A percentile compares a stretch with the other conserved stretches of the same genome.
These are phyloP conservation scores for Candida patagonica DNA, from an alignment of 805 yeast species.

Conservation along the genomic window DNA sequence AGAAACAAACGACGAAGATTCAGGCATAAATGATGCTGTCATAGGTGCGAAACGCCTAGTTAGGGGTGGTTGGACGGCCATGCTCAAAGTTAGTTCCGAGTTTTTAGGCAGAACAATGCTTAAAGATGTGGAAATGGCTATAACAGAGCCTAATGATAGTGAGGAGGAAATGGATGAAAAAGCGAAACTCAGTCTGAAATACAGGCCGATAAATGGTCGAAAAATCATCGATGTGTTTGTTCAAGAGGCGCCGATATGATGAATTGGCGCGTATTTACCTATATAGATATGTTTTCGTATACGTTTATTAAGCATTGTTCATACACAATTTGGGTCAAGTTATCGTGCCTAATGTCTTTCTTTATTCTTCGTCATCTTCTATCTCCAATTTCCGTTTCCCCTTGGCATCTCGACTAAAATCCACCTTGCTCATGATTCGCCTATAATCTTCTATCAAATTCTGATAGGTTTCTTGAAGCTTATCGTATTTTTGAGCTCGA, in stretches of 20 bases:
- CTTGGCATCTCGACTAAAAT: constrained; percentile 8
- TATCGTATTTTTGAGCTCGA: constrained; percentile 52
- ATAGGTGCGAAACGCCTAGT: not conserved
- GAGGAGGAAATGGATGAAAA: constrained; percentile 5
- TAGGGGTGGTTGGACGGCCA: constrained; percentile 6
- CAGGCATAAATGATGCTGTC: constrained; percentile 4
- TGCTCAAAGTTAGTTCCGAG: not conserved
- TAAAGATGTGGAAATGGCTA: constrained; percentile 2
- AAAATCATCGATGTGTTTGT: not conserved
- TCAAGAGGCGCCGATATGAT: constrained; percentile 2
- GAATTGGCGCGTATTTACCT: too few relatives aligned
- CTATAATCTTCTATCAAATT: constrained; percentile 62
- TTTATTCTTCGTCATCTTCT: not conserved
- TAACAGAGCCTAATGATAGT: constrained; percentile 2
- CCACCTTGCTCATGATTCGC: constrained; percentile 37
- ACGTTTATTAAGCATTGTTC: too few relatives aligned
- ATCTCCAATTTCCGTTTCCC: constrained; percentile 7
- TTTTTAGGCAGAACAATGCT: not conserved
- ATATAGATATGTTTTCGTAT: too few relatives aligned
- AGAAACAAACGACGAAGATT: not conserved
- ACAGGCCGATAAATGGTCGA: not conserved
- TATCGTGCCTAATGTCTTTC: too few relatives aligned
- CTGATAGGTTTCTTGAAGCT: constrained; percentile 65
- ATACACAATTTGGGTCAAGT: too few relatives aligned
- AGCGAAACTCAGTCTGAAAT: constrained; percentile 3